phyloP scores from a whole-genome alignment of 768 basidiomycete genomes.

The Lentinus brumalis region DNA sequence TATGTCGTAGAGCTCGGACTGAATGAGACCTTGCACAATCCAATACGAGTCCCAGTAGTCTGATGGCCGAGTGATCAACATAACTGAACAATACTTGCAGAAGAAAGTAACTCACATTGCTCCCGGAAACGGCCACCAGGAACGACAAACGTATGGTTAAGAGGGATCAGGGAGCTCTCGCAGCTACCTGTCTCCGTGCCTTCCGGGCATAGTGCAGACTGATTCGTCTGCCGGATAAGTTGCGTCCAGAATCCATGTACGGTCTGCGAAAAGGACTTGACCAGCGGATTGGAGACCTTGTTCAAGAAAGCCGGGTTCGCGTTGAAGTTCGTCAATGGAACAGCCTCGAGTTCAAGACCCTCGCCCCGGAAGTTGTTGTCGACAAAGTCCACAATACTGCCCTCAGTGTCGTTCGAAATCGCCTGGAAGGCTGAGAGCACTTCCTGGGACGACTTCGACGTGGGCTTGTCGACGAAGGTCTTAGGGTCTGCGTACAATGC shows the following conservation, averaged over 20 bases:
- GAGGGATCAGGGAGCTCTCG: slow-evolving; percentile 83
- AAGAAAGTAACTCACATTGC: slow-evolving; percentile 59
- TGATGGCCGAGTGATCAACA: slow-evolving; percentile 14
- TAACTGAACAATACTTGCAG: background rate
- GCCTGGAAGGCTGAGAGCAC: slow-evolving; percentile 71
- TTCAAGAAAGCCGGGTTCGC: slow-evolving; percentile 64
- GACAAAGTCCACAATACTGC: slow-evolving; percentile 67
- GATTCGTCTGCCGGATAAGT: slow-evolving; percentile 76
- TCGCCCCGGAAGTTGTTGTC: slow-evolving; percentile 80
- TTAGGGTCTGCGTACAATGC: slow-evolving; percentile 77
- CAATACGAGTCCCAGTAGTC: slow-evolving; percentile 77
- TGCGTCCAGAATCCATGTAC: slow-evolving; percentile 87
- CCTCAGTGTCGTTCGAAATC: slow-evolving; percentile 56
- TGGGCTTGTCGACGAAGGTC: slow-evolving; percentile 90
- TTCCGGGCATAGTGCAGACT: slow-evolving; percentile 61
- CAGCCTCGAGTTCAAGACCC: slow-evolving; percentile 76
- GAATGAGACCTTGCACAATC: slow-evolving; percentile 85
- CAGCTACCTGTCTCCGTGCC: slow-evolving; percentile 50
- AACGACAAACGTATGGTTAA: slow-evolving; percentile 90
- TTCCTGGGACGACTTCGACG: slow-evolving; percentile 59
- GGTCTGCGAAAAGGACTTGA: slow-evolving; percentile 71
- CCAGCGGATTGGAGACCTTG: slow-evolving; percentile 68
- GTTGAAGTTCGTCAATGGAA: slow-evolving; percentile 63
- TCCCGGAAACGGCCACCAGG: slow-evolving; percentile 88
- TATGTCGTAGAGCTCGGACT: slow-evolving; percentile 72